These are phyloP conservation scores for Boletus sp. DNA, from an alignment of 1,284 basidiomycete species.

Conservation along the genomic window DNA sequence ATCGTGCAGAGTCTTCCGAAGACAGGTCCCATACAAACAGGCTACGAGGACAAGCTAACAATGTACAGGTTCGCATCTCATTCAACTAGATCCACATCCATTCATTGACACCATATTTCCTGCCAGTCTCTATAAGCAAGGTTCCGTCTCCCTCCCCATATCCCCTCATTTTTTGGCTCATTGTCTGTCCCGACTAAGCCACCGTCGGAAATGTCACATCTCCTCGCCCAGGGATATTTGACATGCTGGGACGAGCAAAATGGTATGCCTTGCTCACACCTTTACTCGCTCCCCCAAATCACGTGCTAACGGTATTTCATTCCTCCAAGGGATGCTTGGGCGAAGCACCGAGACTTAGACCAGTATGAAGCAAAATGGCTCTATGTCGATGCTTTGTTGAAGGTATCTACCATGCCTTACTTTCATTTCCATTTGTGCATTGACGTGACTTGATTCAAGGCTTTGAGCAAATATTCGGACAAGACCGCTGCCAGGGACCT, in stretches of 20 bases:
- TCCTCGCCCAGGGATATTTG: conserved; percentile 82
- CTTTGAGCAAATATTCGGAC: conserved; percentile 78
- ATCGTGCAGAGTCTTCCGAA: conserved; percentile 91
- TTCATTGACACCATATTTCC: conserved; percentile 7
- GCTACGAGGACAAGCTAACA: conserved; percentile 92
- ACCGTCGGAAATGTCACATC: conserved; percentile 84
- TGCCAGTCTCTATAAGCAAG: conserved; percentile 84
- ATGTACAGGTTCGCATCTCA: conserved; percentile 75
- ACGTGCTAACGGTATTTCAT: conserved; percentile 22
- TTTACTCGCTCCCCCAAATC: conserved; percentile 15
- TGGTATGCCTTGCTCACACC: conserved; percentile 54
- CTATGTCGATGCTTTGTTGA: conserved; percentile 85
- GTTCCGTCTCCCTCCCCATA: conserved; percentile 38
- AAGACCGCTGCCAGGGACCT: conserved; percentile 73
- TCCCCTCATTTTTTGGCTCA: conserved; percentile 7
- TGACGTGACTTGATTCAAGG: conserved; percentile 41
- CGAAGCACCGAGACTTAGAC: conserved; percentile 81
- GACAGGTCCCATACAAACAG: conserved; percentile 93
- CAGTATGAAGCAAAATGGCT: conserved; percentile 81
- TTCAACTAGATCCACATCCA: neutral
- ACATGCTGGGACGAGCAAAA: conserved; percentile 92
- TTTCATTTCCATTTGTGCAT: neutral
- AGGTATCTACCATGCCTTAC: conserved; percentile 45
- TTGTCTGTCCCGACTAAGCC: conserved; percentile 49
- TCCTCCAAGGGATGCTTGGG: conserved; percentile 83